Evolutionary conservation across 257 asterid genomes (phyloP).

Genomic region (Solanum ossicruentum): DNA sequence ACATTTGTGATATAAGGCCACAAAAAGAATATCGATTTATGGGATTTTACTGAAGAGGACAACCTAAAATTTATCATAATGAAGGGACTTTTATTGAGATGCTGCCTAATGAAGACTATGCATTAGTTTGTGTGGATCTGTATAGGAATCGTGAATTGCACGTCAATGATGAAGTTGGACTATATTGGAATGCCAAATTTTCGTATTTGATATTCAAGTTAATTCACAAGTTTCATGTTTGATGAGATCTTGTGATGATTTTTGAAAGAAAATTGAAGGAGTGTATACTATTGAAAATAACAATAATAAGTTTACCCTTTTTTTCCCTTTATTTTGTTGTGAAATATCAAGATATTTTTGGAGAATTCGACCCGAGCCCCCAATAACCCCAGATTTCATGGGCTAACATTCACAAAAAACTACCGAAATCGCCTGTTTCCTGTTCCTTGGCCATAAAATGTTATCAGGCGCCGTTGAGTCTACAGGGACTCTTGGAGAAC

Average conservation of each 20-base stretch:
- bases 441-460: too few relatives aligned
- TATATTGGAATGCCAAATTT: not conserved
- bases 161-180: slow-evolving; percentile 36
- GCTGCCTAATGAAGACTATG: not conserved
- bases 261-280: not conserved
- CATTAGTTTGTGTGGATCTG: slow-evolving; percentile 23
- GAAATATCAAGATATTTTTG: not conserved
- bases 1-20: slow-evolving; percentile 17
- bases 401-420: too few relatives aligned
- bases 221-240: not conserved
- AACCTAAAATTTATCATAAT: slow-evolving; percentile 13
- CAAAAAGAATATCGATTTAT: slow-evolving; percentile 16
- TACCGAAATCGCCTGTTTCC: too few relatives aligned
- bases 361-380: too few relatives aligned
- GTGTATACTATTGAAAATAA: too few relatives aligned
- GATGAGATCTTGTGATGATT: not conserved
- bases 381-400: too few relatives aligned
- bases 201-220: slow-evolving; percentile 13
- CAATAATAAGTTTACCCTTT: too few relatives aligned
- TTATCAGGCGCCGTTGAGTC: too few relatives aligned
- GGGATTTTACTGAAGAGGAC: slow-evolving; percentile 37
- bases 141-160: slow-evolving; percentile 18
- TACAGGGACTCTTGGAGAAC: too few relatives aligned
- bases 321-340: not conserved
- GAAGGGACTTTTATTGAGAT: slow-evolving; percentile 17